These are phyloP conservation scores for Didymella pinodella DNA, from an alignment of 2,329 filamentous ascomycete species.

Conservation along the genomic window DNA sequence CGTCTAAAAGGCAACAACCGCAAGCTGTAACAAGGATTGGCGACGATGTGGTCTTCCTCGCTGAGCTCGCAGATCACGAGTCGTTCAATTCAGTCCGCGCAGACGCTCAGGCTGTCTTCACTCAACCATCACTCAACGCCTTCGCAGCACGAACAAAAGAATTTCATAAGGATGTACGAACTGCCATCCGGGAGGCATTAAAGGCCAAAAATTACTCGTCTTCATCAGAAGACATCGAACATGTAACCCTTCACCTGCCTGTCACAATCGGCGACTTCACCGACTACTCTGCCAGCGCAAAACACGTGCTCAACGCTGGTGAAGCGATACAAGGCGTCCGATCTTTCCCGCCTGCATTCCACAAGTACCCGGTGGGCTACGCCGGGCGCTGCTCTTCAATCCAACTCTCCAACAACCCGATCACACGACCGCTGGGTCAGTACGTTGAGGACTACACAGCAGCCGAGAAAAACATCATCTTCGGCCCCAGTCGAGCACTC, in stretches of 20 bases:
- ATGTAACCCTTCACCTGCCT: conserved; percentile 62
- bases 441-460: conserved; percentile 34
- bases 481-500: conserved; percentile 52
- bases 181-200: conserved; percentile 50
- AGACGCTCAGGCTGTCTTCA: conserved; percentile 39
- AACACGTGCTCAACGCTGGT: conserved; percentile 63
- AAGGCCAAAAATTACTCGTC: conserved; percentile 31
- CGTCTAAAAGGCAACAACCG: conserved; percentile 36
- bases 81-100: conserved; percentile 37
- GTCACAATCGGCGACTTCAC: conserved; percentile 64
- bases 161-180: conserved; percentile 52
- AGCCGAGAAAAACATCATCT: conserved; percentile 61
- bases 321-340: conserved; percentile 38
- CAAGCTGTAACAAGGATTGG: conserved; percentile 61
- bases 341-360: conserved; percentile 37
- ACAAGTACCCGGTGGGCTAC: conserved; percentile 59
- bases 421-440: conserved; percentile 38
- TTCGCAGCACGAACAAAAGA: conserved; percentile 58
- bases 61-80: conserved; percentile 50
- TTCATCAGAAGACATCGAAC: conserved; percentile 45
- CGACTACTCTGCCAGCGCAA: conserved; percentile 64
- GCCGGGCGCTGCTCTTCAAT: conserved; percentile 64
- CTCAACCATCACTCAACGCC: conserved; percentile 54
- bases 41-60: conserved; percentile 62
- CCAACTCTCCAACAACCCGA: conserved; percentile 56